These are phyloP conservation scores for Candida argentea DNA, from an alignment of 805 yeast genomes.

Conservation along the genomic window DNA sequence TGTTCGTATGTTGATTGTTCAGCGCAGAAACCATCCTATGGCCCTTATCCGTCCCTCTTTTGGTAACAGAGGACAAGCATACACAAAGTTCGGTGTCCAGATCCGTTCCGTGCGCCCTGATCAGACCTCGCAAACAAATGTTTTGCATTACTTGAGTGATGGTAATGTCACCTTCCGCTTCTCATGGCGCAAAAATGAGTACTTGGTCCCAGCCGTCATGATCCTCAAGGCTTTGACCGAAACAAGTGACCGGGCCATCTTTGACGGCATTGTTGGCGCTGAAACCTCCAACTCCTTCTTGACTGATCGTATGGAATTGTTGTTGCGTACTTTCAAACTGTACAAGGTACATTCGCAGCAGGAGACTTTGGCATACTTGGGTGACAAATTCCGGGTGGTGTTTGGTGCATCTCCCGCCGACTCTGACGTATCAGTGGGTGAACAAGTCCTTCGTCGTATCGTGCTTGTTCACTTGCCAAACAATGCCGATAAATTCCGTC, in stretches of 20 bases:
- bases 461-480: slow-evolving; percentile 80
- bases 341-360: slow-evolving; percentile 70
- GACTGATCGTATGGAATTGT: slow-evolving; percentile 93
- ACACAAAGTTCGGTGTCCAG: slow-evolving; percentile 86
- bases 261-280: slow-evolving; percentile 90
- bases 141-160: slow-evolving; percentile 88
- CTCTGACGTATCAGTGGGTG: slow-evolving; percentile 85
- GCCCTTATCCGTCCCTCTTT: slow-evolving; percentile 93
- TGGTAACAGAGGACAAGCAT: slow-evolving; percentile 85
- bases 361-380: slow-evolving; percentile 88
- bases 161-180: slow-evolving; percentile 96
- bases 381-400: slow-evolving; percentile 92
- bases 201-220: slow-evolving; percentile 87
- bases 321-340: slow-evolving; percentile 78
- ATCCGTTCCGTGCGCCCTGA: slow-evolving; percentile 92
- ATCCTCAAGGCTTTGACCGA: slow-evolving; percentile 82
- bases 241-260: slow-evolving; percentile 88
- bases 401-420: slow-evolving; percentile 83
- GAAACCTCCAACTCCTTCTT: slow-evolving; percentile 83
- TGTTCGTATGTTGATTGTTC: slow-evolving; percentile 95
- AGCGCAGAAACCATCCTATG: slow-evolving; percentile 96
- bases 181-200: slow-evolving; percentile 95
- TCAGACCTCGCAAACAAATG: slow-evolving; percentile 96
- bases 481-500: slow-evolving; percentile 71
- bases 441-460: slow-evolving; percentile 69